Percentiles rank a stretch among this genome's conserved stretches.
phyloP scores from a whole-genome alignment of 805 yeast genomes.

The Hanseniaspora taiwanica region DNA sequence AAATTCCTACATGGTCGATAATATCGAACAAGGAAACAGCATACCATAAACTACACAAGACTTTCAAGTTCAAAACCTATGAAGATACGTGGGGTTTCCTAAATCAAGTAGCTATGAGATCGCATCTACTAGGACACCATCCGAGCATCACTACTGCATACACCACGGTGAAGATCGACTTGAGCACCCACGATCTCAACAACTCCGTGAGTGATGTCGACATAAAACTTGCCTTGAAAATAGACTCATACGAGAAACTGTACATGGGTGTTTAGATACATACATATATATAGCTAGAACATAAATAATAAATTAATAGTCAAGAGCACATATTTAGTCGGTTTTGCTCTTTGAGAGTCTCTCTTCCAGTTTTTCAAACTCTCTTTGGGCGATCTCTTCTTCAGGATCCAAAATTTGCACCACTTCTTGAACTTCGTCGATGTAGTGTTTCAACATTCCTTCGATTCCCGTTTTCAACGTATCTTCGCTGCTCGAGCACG shows the following conservation, averaged over 20 bases:
- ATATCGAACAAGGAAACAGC: conserved; percentile 4
- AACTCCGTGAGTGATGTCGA: conserved; percentile 41
- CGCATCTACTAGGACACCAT: conserved; percentile 53
- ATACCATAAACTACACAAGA: conserved; percentile 19
- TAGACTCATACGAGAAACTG: conserved; percentile 23
- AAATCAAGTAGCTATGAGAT: conserved; percentile 40
- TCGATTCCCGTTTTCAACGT: conserved; percentile 93
- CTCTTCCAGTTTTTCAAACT: conserved; percentile 74
- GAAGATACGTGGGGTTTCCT: conserved; percentile 58
- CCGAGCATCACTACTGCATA: conserved; percentile 56
- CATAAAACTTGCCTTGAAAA: conserved; percentile 38
- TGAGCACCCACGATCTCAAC: conserved; percentile 54
- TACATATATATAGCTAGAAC: no score
- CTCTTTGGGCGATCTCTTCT: conserved; percentile 57
- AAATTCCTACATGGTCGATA: neutral
- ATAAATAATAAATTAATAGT: neutral
- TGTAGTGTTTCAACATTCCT: conserved; percentile 92
- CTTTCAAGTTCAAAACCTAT: conserved; percentile 34
- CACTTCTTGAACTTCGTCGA: conserved; percentile 86
- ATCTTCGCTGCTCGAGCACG: conserved; percentile 82
- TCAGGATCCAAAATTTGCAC: conserved; percentile 80
- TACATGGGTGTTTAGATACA: conserved; percentile 1
- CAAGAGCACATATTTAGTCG: neutral
- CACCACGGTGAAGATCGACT: conserved; percentile 37
- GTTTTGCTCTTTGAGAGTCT: conserved; percentile 20